A percentile compares a stretch with the other conserved stretches of the same genome.
These are phyloP conservation scores for Aspergillus neoniger DNA, from an alignment of 2,329 filamentous ascomycete species.

Conservation along the genomic window DNA sequence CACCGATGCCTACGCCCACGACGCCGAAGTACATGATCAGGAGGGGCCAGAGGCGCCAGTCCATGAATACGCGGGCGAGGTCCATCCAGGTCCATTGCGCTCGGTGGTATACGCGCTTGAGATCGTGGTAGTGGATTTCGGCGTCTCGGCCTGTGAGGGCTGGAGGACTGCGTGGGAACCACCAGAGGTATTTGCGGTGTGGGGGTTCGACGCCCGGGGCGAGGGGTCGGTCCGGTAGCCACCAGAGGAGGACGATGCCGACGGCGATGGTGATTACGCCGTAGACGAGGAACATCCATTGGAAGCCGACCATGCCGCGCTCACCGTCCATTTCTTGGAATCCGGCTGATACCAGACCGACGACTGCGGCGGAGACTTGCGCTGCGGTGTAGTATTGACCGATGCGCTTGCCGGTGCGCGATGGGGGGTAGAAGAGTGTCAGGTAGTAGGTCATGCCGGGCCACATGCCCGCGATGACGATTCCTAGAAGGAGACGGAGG, in stretches of 20 bases:
- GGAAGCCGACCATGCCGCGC: constrained; percentile 68
- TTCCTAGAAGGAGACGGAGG: constrained; percentile 79
- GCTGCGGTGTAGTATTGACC: constrained; percentile 87
- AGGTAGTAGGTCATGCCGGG: constrained; percentile 93
- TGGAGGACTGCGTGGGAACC: constrained; percentile 68
- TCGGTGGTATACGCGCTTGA: constrained; percentile 76
- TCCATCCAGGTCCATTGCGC: constrained; percentile 73
- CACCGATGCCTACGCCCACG: constrained; percentile 87
- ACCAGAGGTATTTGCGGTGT: constrained; percentile 51
- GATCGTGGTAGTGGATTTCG: constrained; percentile 76
- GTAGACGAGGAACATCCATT: constrained; percentile 81
- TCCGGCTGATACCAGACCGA: constrained; percentile 84
- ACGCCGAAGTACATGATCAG: constrained; percentile 93
- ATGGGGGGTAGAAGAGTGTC: constrained; percentile 87
- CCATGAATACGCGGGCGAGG: constrained; percentile 68
- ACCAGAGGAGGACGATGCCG: constrained; percentile 77
- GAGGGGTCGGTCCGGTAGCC: constrained; percentile 81
- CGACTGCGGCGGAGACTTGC: constrained; percentile 84
- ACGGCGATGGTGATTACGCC: constrained; percentile 73
- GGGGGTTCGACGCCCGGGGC: constrained; percentile 55
- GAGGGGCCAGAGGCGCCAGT: constrained; percentile 87
- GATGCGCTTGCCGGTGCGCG: constrained; percentile 81
- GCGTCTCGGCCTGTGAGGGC: constrained; percentile 77
- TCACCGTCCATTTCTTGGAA: constrained; percentile 88
- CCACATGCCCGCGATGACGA: constrained; percentile 93